These are phyloP conservation scores for Trichoderma pleuroti DNA, from an alignment of 2,329 filamentous ascomycete genomes.

Conservation along the genomic window DNA sequence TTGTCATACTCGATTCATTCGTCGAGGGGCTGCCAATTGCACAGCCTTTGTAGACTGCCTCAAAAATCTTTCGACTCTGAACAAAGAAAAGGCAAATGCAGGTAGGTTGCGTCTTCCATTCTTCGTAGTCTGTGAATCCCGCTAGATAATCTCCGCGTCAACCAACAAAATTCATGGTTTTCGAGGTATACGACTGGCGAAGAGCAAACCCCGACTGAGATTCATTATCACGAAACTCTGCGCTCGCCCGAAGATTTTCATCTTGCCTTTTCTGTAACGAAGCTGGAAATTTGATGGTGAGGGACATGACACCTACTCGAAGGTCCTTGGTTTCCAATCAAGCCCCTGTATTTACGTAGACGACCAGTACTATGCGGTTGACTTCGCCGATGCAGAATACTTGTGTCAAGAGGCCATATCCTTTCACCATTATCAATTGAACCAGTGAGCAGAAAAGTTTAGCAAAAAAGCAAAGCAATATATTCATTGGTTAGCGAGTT, in stretches of 20 bases:
- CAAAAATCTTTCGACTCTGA: not conserved
- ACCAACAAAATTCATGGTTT: slow-evolving; percentile 67
- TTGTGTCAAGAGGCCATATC: not conserved
- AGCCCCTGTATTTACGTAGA: not conserved
- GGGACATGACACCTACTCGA: slow-evolving; percentile 52
- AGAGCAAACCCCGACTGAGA: slow-evolving; percentile 59
- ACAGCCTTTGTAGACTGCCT: slow-evolving; percentile 7
- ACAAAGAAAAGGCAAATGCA: not conserved
- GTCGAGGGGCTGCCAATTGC: slow-evolving; percentile 10
- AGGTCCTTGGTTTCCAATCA: not conserved
- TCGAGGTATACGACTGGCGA: slow-evolving; percentile 93
- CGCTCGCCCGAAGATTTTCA: slow-evolving; percentile 80
- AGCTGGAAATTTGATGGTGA: slow-evolving; percentile 81
- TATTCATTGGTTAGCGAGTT: slow-evolving; percentile 1
- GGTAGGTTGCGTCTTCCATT: slow-evolving; percentile 1
- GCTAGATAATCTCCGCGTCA: slow-evolving; percentile 88
- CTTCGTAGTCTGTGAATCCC: slow-evolving; percentile 36
- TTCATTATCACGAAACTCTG: slow-evolving; percentile 47
- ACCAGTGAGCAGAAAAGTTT: not conserved
- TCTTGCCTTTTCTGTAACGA: slow-evolving; percentile 59
- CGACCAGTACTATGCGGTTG: not conserved
- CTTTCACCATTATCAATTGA: not conserved
- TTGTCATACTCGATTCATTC: slow-evolving; percentile 11
- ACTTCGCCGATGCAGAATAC: not conserved
- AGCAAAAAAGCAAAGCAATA: slow-evolving; percentile 11